Conservation (phyloP, 2,329 filamentous ascomycete species). For the Fusarium guadeloupense region DNA sequence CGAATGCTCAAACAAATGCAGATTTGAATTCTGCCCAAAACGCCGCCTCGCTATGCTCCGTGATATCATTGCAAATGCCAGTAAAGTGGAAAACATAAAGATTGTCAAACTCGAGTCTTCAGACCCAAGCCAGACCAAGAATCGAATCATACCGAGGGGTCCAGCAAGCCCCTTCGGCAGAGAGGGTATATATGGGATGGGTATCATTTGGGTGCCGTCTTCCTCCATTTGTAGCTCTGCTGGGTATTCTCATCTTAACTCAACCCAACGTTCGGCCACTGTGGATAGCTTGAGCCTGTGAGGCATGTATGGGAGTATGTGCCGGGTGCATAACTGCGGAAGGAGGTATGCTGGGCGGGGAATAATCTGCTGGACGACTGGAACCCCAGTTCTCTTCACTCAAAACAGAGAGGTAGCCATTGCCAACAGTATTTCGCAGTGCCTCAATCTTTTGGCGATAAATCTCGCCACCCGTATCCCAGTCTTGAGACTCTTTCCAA, state of each 20-base stretch:
- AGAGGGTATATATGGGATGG: constrained; percentile 43
- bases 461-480: constrained; percentile 75
- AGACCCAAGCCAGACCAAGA: constrained; percentile 31
- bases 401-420: constrained; percentile 85
- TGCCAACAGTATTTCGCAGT: constrained; percentile 84
- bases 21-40: constrained; percentile 43
- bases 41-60: constrained; percentile 55
- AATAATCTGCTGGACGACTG: constrained; percentile 36
- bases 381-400: constrained; percentile 75
- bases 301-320: constrained; percentile 46
- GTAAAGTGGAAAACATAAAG: constrained; percentile 35
- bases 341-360: constrained; percentile 38
- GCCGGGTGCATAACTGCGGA: constrained; percentile 44
- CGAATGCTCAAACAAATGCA: constrained; percentile 39
- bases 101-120: constrained; percentile 25
- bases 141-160: constrained; percentile 31
- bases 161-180: constrained; percentile 27
- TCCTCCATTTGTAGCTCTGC: constrained; percentile 25
- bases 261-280: constrained; percentile 63
- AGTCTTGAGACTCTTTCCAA: constrained; percentile 62
- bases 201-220: constrained; percentile 46
- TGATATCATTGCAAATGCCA: constrained; percentile 41
- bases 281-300: constrained; percentile 59
- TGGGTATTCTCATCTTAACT: constrained; percentile 27
- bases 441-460: constrained; percentile 91